Evolutionary conservation across 164 flowering plant species (phyloP).

Genomic region (Hamamelis virginiana): DNA sequence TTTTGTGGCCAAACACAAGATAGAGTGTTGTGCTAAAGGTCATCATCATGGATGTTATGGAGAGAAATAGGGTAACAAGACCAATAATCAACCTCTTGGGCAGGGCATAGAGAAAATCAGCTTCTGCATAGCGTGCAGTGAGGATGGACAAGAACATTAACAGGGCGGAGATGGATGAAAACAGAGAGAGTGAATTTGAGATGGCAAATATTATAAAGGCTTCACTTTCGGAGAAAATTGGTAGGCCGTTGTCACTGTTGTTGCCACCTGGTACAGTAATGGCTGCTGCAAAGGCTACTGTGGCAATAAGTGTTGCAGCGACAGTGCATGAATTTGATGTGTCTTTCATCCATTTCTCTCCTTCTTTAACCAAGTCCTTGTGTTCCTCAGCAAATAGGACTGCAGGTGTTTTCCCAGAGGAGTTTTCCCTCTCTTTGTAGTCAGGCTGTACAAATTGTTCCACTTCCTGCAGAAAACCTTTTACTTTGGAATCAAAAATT

Average conservation of each 20-base stretch:
- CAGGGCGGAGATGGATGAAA: conserved; percentile 8
- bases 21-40: conserved; percentile 4
- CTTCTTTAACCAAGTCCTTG: conserved; percentile 14
- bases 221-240: not conserved
- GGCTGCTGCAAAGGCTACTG: conserved; percentile 15
- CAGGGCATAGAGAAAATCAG: conserved; percentile 9
- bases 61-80: conserved; percentile 7
- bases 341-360: conserved; percentile 21
- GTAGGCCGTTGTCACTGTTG: conserved; percentile 1
- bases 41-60: conserved; percentile 5
- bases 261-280: conserved; percentile 14
- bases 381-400: conserved; percentile 14
- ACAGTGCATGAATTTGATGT: conserved; percentile 14
- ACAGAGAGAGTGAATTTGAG: conserved; percentile 12
- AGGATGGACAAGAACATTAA: conserved; percentile 22
- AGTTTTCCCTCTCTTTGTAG: conserved; percentile 3
- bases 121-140: conserved; percentile 19
- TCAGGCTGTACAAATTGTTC: conserved; percentile 8
- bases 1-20: not conserved
- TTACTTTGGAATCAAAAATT: not conserved
- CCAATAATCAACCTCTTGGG: conserved; percentile 11
- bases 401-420: not conserved
- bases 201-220: conserved; percentile 7
- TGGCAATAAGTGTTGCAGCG: conserved; percentile 17
- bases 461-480: conserved; percentile 1